These are phyloP conservation scores for Yarrowia yakushimensis DNA, from an alignment of 805 yeast genomes.

Conservation along the genomic window DNA sequence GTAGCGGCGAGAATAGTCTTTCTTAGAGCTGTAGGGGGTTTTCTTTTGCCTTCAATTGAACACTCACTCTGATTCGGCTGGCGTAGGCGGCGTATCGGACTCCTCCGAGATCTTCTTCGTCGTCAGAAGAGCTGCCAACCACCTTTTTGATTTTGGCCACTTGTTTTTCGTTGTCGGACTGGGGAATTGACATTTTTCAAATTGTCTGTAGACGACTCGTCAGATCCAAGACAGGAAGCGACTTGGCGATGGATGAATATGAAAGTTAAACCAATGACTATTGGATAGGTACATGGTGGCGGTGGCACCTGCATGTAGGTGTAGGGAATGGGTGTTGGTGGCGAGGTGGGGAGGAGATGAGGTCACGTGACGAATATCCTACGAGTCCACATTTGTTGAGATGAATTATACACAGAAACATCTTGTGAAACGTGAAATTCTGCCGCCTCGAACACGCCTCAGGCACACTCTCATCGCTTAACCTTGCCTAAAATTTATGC, in stretches of 20 bases:
- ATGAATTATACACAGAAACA: too few species aligned
- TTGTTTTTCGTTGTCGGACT: neutral
- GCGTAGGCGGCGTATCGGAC: slow-evolving; percentile 24
- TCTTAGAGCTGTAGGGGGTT: neutral
- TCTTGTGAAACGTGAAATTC: too few species aligned
- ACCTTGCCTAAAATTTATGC: slow-evolving; percentile 1
- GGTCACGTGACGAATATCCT: too few species aligned
- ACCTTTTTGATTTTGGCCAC: neutral
- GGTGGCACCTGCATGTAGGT: too few species aligned
- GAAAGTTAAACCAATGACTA: slow-evolving; percentile 16
- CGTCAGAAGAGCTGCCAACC: neutral
- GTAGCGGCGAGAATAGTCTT: slow-evolving; percentile 56
- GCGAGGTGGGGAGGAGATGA: too few species aligned
- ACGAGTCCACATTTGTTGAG: too few species aligned
- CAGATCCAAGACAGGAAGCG: neutral
- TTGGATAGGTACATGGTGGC: too few species aligned
- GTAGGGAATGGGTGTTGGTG: too few species aligned
- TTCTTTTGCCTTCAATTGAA: neutral
- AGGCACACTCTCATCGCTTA: neutral
- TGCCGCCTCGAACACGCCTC: neutral
- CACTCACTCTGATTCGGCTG: slow-evolving; percentile 20
- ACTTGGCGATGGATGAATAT: slow-evolving; percentile 7
- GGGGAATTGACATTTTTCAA: neutral
- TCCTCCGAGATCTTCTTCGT: neutral
- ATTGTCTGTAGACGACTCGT: too few species aligned